Percentiles rank a stretch among this genome's conserved stretches.
These are phyloP conservation scores for Diphasiastrum complanatum DNA, from an alignment of 83 land plant genomes.

Conservation along the genomic window DNA sequence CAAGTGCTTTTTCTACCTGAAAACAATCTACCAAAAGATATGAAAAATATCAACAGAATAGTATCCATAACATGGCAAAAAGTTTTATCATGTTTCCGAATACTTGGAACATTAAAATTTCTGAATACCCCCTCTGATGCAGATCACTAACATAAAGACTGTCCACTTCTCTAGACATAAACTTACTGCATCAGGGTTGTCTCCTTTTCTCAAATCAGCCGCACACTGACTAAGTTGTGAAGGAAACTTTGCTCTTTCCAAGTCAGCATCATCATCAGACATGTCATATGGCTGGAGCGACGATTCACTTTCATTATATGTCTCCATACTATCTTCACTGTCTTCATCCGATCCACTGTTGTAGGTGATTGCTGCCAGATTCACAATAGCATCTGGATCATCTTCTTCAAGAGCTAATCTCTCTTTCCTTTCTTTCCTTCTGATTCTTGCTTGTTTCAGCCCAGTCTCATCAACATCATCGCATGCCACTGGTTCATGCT, in stretches of 20 bases:
- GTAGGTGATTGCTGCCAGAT: conserved; percentile 36
- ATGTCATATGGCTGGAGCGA: conserved; percentile 85
- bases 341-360: conserved; percentile 27
- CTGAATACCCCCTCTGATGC: too few relatives aligned
- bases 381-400: conserved; percentile 81
- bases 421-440: conserved; percentile 29
- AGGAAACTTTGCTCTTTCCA: conserved; percentile 48
- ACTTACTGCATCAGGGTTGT: conserved; percentile 77
- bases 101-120: too few relatives aligned
- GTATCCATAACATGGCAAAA: too few relatives aligned
- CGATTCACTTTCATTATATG: conserved; percentile 60
- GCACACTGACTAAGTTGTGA: conserved; percentile 65
- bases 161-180: too few relatives aligned
- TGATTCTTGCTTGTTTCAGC: not conserved
- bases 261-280: conserved; percentile 79
- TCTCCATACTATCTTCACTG: conserved; percentile 37
- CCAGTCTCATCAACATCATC: conserved; percentile 3
- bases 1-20: conserved; percentile 85
- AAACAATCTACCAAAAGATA: too few relatives aligned
- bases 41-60: too few relatives aligned
- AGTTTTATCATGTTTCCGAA: too few relatives aligned
- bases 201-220: conserved; percentile 67
- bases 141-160: too few relatives aligned
- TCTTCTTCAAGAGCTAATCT: conserved; percentile 32
- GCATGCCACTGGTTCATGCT: not conserved